Evolutionary conservation across 169 alveolate genomes (phyloP).

Genomic region (Eimeria tenella): DNA sequence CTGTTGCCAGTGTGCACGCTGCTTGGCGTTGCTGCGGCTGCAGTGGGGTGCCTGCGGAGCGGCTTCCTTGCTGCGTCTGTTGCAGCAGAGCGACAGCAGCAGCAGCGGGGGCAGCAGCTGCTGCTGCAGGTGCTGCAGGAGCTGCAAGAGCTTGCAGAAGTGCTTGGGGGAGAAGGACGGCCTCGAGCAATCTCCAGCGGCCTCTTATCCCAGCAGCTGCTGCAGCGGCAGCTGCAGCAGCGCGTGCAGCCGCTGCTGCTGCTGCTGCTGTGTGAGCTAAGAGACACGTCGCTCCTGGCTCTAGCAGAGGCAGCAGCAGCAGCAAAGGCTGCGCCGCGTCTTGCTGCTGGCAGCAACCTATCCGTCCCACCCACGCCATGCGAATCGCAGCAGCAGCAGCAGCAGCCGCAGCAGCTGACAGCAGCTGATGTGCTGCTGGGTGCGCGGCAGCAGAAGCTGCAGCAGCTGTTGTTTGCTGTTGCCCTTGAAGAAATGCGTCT

Average conservation of each 20-base stretch:
- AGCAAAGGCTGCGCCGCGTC: slow-evolving; percentile 11
- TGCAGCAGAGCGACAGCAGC: not conserved
- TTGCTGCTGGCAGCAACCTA: not conserved
- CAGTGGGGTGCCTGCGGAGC: slow-evolving; percentile 59
- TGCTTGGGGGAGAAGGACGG: slow-evolving; percentile 22
- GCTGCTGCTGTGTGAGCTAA: slow-evolving; percentile 57
- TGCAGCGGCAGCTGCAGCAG: slow-evolving; percentile 59
- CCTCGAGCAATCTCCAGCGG: not conserved
- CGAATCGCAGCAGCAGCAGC: slow-evolving; percentile 21
- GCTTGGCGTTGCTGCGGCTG: slow-evolving; percentile 35
- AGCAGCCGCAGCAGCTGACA: slow-evolving; percentile 14
- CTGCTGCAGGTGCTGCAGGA: slow-evolving; percentile 53
- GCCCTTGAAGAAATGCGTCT: slow-evolving; percentile 28
- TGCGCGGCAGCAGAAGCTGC: slow-evolving; percentile 48
- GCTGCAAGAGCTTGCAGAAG: slow-evolving; percentile 32
- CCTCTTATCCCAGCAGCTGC: slow-evolving; percentile 55
- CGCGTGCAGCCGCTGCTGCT: slow-evolving; percentile 66
- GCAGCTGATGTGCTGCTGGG: not conserved
- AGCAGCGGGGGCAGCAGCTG: slow-evolving; percentile 27
- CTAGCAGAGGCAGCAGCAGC: slow-evolving; percentile 59
- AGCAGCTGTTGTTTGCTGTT: slow-evolving; percentile 51
- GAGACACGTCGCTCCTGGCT: slow-evolving; percentile 14
- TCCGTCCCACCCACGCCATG: not conserved
- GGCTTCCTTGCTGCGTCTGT: slow-evolving; percentile 54
- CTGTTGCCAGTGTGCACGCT: slow-evolving; percentile 44